Evolutionary conservation across 1,284 basidiomycete genomes (phyloP).

Genomic region (Melampsora abietis-canadensis): DNA sequence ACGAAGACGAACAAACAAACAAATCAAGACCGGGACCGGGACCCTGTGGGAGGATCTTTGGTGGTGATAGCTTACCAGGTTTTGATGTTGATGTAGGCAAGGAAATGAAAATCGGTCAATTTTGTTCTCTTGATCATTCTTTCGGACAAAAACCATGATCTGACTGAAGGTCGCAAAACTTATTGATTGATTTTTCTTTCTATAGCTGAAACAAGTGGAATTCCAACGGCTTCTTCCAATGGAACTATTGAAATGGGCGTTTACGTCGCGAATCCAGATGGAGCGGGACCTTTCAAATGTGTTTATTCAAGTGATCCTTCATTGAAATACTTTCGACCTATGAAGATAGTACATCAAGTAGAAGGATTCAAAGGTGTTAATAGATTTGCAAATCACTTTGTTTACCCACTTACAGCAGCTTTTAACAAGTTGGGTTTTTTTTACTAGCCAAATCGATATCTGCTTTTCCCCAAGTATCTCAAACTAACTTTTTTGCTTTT

Average conservation of each 20-base stretch:
- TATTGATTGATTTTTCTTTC: background rate
- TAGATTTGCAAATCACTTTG: background rate
- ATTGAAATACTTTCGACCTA: background rate
- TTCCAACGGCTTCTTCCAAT: constrained; percentile 2
- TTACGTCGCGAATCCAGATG: background rate
- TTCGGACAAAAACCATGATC: background rate
- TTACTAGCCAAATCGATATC: background rate
- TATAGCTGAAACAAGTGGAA: background rate
- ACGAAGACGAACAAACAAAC: background rate
- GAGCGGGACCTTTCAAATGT: background rate
- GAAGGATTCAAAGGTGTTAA: constrained; percentile 2
- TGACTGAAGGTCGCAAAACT: background rate
- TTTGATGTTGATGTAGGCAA: constrained; percentile 1
- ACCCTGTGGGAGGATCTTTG: constrained; percentile 1
- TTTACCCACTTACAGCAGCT: background rate
- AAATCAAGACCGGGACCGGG: background rate
- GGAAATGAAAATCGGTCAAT: background rate
- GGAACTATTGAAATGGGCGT: background rate
- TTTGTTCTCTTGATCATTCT: background rate
- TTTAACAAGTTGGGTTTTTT: background rate
- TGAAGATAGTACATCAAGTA: background rate
- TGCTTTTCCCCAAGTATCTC: no score
- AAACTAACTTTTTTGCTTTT: no score
- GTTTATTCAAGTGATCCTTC: background rate
- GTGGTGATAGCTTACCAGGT: background rate